Base-by-base conservation (phyloP, 1,139 yeast species). In the Blastobotrys indianensis region DNA sequence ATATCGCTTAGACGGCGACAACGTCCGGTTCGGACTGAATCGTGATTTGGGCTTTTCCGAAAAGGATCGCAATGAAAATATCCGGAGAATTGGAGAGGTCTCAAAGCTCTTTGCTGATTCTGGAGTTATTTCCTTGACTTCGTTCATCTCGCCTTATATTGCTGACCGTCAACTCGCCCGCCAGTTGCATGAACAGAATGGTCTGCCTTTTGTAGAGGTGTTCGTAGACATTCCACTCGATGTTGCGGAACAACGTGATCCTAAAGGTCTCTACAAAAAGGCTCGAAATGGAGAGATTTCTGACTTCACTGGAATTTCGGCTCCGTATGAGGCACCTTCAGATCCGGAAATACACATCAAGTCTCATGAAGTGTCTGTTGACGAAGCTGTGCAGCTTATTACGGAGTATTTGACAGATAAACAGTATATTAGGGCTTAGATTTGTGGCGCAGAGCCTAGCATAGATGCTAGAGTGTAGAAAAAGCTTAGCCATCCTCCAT, bases 201-300 rank as follows among this genome's bases (percentile, higher is more conserved):
- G 76, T 37, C 72, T 90, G 54, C 92, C 94, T 44, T 90, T 90
- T 59, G 76, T 90, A 48, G 97, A 90, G 70, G 95, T 90, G 9
- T 87, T 70, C 56, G 88, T 90, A 40, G 96, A 90, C 64, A 96
- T 87, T 41, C 97, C 97, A 31, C 74, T 90, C 45, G 88, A 82
- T 58, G 87, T 88, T 51, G 97, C 97, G 45, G 97, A 90, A 72
- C 77, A 85, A 67, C 85, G 97, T 69, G 97, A 90, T 67, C 97
- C 97, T 53, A 90, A 90, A 73, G 97, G 97, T 8, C 74, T 90
- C 56, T 90, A 90, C 73, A 87, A 88, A 69, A 90, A 90, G 75
- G 97, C 97, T 17, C 80, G 97, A 64, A 94, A 88, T 60, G 97
- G 97, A 30, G 73, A 84, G 53, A 90, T 90, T 65, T 86, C 86